These are phyloP conservation scores for Penicillium sp. DNA, from an alignment of 2,329 filamentous ascomycete genomes.

Conservation along the genomic window DNA sequence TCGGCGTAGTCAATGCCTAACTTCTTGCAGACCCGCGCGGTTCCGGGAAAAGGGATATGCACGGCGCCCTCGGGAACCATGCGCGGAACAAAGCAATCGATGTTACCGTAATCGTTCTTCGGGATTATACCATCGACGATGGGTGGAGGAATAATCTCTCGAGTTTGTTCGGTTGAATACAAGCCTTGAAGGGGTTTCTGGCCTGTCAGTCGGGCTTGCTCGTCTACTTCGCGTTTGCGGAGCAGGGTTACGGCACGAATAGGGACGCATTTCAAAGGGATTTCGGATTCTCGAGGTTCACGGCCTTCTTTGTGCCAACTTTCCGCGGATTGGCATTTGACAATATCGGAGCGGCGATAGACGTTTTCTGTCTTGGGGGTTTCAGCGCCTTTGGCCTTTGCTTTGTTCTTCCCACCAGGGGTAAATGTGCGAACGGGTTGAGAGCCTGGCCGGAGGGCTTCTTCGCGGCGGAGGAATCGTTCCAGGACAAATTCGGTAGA, in stretches of 20 bases:
- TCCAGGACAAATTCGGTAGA: slow-evolving; percentile 84
- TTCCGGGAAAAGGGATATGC: slow-evolving; percentile 80
- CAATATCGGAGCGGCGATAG: slow-evolving; percentile 77
- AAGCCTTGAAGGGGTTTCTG: slow-evolving; percentile 85
- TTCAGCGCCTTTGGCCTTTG: slow-evolving; percentile 58
- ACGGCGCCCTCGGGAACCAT: slow-evolving; percentile 88
- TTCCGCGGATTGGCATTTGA: slow-evolving; percentile 86
- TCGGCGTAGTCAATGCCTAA: slow-evolving; percentile 89
- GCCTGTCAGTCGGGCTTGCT: slow-evolving; percentile 78
- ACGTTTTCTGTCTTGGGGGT: slow-evolving; percentile 68
- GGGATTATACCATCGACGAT: slow-evolving; percentile 86
- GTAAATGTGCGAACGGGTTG: slow-evolving; percentile 75
- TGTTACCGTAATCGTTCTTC: slow-evolving; percentile 94
- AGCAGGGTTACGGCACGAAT: slow-evolving; percentile 90
- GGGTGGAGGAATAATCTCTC: slow-evolving; percentile 91
- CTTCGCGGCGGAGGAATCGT: slow-evolving; percentile 87
- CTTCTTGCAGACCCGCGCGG: slow-evolving; percentile 79
- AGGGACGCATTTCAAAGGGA: slow-evolving; percentile 83
- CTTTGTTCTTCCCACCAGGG: slow-evolving; percentile 67
- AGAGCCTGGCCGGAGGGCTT: slow-evolving; percentile 75
- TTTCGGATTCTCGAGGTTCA: slow-evolving; percentile 70
- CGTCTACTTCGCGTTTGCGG: slow-evolving; percentile 85
- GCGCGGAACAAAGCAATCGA: slow-evolving; percentile 90
- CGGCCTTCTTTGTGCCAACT: slow-evolving; percentile 98
- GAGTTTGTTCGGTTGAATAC: slow-evolving; percentile 83